phyloP scores from a whole-genome alignment of 2,329 filamentous ascomycete species.

The Fusarium clavum region DNA sequence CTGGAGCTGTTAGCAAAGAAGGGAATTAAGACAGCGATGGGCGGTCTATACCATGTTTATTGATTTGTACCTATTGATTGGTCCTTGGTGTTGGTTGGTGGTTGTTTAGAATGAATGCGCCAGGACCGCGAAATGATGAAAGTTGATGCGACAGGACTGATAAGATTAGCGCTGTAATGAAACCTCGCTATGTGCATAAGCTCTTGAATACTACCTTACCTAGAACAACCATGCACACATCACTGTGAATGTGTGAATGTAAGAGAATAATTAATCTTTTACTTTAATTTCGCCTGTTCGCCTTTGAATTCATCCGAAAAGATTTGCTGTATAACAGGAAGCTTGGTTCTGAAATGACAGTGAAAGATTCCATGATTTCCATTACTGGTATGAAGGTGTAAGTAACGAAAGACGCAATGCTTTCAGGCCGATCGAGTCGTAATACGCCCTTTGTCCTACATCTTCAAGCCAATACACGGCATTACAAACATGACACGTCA shows the following conservation, averaged over 20 bases:
- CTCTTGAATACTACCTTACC: no score
- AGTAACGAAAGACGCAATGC: not conserved
- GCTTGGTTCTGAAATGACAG: not conserved
- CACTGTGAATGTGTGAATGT: not conserved
- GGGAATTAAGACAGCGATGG: not conserved
- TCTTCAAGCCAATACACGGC: not conserved
- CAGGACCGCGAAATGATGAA: constrained; percentile 11
- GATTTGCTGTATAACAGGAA: not conserved
- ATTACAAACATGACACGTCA: not conserved
- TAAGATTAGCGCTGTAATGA: not conserved
- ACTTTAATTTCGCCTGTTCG: not conserved
- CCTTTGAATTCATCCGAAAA: not conserved
- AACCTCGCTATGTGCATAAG: constrained; percentile 31
- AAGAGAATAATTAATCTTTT: not conserved
- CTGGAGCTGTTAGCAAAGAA: constrained; percentile 55
- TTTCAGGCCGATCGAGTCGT: not conserved
- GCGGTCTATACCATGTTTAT: constrained; percentile 42
- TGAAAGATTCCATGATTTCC: not conserved
- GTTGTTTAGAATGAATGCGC: constrained; percentile 7
- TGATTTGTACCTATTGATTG: not conserved
- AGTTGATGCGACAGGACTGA: constrained; percentile 23
- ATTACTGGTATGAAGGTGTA: not conserved
- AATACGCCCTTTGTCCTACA: not conserved
- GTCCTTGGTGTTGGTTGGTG: not conserved
- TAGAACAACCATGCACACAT: not conserved